Evolutionary conservation across 305 asterid genomes (phyloP).

Genomic region (Fraxinus baroniana): DNA sequence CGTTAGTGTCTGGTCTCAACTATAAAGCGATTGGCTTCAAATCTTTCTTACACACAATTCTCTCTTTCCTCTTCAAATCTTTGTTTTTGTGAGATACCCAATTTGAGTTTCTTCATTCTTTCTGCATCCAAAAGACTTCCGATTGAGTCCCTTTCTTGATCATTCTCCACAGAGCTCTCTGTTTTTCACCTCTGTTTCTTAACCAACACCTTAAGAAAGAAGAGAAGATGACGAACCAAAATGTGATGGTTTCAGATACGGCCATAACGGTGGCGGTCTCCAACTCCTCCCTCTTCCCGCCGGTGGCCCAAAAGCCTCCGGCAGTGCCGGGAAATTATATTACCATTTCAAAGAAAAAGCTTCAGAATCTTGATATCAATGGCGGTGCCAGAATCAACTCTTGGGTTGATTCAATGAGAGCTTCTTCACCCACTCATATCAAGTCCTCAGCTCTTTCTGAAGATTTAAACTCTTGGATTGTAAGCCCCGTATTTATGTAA

Average conservation of each 20-base stretch:
- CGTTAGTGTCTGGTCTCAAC: slow-evolving; percentile 41
- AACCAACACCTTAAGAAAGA: neutral
- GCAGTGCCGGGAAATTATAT: slow-evolving; percentile 55
- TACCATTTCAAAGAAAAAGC: slow-evolving; percentile 61
- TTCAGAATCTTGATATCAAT: slow-evolving; percentile 62
- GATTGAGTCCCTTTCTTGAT: neutral
- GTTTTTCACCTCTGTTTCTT: slow-evolving; percentile 18
- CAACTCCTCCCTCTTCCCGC: slow-evolving; percentile 35
- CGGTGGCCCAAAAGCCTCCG: slow-evolving; percentile 56
- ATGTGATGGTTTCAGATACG: slow-evolving; percentile 62
- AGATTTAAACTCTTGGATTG: slow-evolving; percentile 57
- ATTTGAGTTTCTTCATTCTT: neutral
- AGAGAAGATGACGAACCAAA: slow-evolving; percentile 63
- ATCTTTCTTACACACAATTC: slow-evolving; percentile 33
- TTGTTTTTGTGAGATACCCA: slow-evolving; percentile 16
- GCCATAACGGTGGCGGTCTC: slow-evolving; percentile 55
- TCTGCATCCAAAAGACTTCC: neutral
- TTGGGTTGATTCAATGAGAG: slow-evolving; percentile 89
- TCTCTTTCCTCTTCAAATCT: slow-evolving; percentile 11
- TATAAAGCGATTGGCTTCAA: slow-evolving; percentile 56
- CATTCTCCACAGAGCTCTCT: slow-evolving; percentile 36
- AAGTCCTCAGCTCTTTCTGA: slow-evolving; percentile 46
- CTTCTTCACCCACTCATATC: slow-evolving; percentile 80
- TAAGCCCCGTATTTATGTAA: slow-evolving; percentile 24
- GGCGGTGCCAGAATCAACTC: slow-evolving; percentile 52